A percentile compares a stretch with the other conserved stretches of the same genome.
These are phyloP conservation scores for Thelonectria blattea DNA, from an alignment of 2,329 filamentous ascomycete species.

Conservation along the genomic window DNA sequence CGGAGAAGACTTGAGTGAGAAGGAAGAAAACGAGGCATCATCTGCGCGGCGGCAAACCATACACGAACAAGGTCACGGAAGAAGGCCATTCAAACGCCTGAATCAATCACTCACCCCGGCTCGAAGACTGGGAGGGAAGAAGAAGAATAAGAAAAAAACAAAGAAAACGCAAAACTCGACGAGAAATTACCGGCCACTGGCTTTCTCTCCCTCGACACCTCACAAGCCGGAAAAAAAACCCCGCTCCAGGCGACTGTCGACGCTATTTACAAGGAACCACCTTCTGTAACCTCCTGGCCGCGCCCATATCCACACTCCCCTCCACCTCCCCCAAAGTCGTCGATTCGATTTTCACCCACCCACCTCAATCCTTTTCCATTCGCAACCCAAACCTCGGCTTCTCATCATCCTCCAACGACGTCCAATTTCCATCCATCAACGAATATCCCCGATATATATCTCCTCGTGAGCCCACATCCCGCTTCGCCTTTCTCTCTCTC, in stretches of 20 bases:
- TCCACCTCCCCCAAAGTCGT: constrained; percentile 6
- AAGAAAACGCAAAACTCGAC: background rate
- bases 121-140: too few relatives aligned
- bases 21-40: background rate
- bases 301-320: constrained; percentile 14
- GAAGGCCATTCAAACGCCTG: too few relatives aligned
- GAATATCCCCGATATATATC: background rate
- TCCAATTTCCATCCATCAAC: background rate
- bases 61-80: too few relatives aligned
- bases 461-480: background rate
- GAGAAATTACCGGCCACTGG: background rate
- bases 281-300: background rate
- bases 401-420: background rate
- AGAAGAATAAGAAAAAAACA: too few relatives aligned
- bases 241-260: background rate
- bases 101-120: too few relatives aligned
- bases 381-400: background rate
- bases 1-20: background rate
- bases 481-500: background rate
- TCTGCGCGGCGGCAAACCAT: background rate
- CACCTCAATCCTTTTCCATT: too few relatives aligned
- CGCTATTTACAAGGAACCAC: constrained; percentile 6
- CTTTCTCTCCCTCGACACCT: background rate
- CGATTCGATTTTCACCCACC: constrained; percentile 21
- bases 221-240: background rate